These are phyloP conservation scores for Plasmodium yoelii DNA, from an alignment of 169 alveolate genomes.

Conservation along the genomic window DNA sequence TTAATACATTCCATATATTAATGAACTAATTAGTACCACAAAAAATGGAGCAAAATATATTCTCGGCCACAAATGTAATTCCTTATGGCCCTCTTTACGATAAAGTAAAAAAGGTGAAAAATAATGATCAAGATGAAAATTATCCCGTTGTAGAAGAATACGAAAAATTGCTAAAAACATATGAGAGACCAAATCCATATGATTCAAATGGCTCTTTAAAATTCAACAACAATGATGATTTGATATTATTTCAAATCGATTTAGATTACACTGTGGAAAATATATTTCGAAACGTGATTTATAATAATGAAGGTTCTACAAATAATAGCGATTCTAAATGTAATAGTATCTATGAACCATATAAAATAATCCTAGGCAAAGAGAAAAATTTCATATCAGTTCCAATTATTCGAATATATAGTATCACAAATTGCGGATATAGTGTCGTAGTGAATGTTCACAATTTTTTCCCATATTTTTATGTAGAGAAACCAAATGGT, in stretches of 20 bases:
- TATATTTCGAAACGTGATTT: constrained; percentile 42
- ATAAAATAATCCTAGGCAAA: constrained; percentile 4
- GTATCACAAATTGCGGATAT: constrained; percentile 78
- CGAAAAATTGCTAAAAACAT: constrained; percentile 12
- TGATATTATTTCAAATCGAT: constrained; percentile 40
- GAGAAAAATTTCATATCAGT: constrained; percentile 44
- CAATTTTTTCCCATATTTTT: constrained; percentile 83
- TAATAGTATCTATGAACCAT: constrained; percentile 9
- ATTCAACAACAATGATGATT: constrained; percentile 13
- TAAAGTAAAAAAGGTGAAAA: constrained; percentile 30
- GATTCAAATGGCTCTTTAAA: constrained; percentile 16
- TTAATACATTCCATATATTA: neutral
- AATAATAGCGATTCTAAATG: constrained; percentile 4
- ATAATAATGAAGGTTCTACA: neutral
- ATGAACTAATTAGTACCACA: neutral
- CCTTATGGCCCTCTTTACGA: constrained; percentile 51
- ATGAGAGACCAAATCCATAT: constrained; percentile 54
- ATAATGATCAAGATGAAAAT: constrained; percentile 21
- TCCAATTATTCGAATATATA: constrained; percentile 80
- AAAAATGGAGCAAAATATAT: constrained; percentile 26
- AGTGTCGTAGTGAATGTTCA: constrained; percentile 80
- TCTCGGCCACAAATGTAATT: constrained; percentile 64
- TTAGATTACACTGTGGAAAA: constrained; percentile 66
- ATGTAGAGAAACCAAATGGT: constrained; percentile 80
- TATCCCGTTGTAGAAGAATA: constrained; percentile 20